These are phyloP conservation scores for Kluyveromyces starmeri DNA, from an alignment of 805 yeast species.

Conservation along the genomic window DNA sequence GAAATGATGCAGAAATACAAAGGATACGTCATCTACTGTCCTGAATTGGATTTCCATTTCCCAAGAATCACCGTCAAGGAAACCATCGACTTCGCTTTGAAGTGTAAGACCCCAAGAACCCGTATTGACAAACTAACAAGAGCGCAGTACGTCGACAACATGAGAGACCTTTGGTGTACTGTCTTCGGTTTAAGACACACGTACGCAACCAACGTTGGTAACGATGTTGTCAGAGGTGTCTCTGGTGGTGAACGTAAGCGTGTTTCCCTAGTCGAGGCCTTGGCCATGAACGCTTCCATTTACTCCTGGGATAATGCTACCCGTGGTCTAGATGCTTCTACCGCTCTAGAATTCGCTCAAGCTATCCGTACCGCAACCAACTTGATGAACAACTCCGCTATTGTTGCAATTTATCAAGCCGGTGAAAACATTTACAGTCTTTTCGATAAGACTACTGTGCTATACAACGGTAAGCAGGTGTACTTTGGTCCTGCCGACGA, in stretches of 20 bases:
- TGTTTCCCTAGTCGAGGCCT: conserved; percentile 60
- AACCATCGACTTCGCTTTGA: conserved; percentile 42
- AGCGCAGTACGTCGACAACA: conserved; percentile 31
- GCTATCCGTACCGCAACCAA: conserved; percentile 53
- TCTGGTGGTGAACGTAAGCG: conserved; percentile 70
- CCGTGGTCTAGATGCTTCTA: conserved; percentile 62
- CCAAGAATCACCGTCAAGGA: conserved; percentile 44
- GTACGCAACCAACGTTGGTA: conserved; percentile 55
- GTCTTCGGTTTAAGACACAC: conserved; percentile 53
- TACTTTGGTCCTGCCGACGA: conserved; percentile 46
- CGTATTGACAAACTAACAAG: conserved; percentile 37
- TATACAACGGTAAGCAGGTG: conserved; percentile 54
- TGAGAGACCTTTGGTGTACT: conserved; percentile 34
- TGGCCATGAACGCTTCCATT: conserved; percentile 42
- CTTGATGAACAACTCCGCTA: conserved; percentile 45
- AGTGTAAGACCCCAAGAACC: conserved; percentile 38
- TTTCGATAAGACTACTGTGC: conserved; percentile 52
- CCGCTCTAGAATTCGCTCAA: conserved; percentile 57
- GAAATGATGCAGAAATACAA: conserved; percentile 41
- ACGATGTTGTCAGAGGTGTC: conserved; percentile 59
- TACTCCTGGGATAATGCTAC: conserved; percentile 66
- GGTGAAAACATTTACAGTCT: conserved; percentile 53
- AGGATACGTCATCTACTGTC: conserved; percentile 43
- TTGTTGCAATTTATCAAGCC: conserved; percentile 62
- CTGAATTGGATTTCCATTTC: conserved; percentile 43